Evolutionary conservation across 2,329 filamentous ascomycete genomes (phyloP).

Genomic region (Colletotrichum sp.): DNA sequence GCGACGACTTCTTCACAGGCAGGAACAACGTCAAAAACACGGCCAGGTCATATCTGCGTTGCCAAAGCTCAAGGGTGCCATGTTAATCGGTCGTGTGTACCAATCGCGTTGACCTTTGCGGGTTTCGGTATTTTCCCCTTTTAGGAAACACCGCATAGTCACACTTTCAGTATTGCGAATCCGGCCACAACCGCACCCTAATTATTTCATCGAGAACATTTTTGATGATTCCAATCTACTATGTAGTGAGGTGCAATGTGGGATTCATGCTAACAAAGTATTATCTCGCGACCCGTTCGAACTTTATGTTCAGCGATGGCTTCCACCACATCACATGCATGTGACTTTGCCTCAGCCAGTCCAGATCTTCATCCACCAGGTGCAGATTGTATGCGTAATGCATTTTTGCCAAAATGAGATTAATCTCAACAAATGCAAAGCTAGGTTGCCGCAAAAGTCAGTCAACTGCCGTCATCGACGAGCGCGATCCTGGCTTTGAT

Average conservation of each 20-base stretch:
- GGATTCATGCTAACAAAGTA: neutral
- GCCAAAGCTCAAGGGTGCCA: neutral
- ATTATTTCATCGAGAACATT: neutral
- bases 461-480: neutral
- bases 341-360: conserved; percentile 41
- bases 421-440: conserved; percentile 42
- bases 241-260: neutral
- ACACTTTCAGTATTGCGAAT: neutral
- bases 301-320: conserved; percentile 29
- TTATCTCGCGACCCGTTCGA: neutral
- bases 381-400: conserved; percentile 41
- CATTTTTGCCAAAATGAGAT: conserved; percentile 41
- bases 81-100: neutral
- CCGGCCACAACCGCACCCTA: neutral
- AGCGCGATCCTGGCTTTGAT: neutral
- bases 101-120: neutral
- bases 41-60: neutral
- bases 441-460: conserved; percentile 6
- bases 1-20: neutral
- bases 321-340: conserved; percentile 40
- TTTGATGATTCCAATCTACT: neutral
- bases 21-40: neutral
- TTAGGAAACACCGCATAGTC: neutral
- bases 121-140: neutral
- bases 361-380: conserved; percentile 30